phyloP scores from a whole-genome alignment of 805 yeast species.

The Candida patagonica region DNA sequence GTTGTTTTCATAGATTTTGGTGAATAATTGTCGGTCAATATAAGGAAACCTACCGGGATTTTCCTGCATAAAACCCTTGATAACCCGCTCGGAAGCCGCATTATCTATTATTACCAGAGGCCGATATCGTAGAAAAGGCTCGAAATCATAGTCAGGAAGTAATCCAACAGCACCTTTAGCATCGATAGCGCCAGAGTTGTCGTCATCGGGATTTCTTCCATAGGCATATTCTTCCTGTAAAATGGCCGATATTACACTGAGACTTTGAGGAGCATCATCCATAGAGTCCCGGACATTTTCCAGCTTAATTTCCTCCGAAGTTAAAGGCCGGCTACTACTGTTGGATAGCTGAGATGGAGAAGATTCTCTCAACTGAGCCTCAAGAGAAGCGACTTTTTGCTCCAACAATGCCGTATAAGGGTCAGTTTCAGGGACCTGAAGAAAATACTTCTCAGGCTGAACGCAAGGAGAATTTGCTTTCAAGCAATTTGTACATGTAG shows the following conservation, averaged over 20 bases:
- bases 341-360: not conserved
- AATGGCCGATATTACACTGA: conserved; percentile 22
- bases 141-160: conserved; percentile 16
- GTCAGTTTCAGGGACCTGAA: conserved; percentile 38
- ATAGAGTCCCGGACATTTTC: conserved; percentile 14
- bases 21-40: conserved; percentile 14
- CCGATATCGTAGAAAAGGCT: conserved; percentile 12
- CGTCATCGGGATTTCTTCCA: conserved; percentile 8
- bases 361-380: conserved; percentile 25
- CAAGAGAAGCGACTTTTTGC: conserved; percentile 43
- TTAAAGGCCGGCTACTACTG: conserved; percentile 13
- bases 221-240: conserved; percentile 19
- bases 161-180: conserved; percentile 9
- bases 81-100: conserved; percentile 11
- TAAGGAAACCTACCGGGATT: conserved; percentile 16
- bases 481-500: conserved; percentile 57
- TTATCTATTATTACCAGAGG: conserved; percentile 14
- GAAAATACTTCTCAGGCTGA: conserved; percentile 53
- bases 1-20: conserved; percentile 13
- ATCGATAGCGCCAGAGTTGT: not conserved
- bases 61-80: conserved; percentile 10
- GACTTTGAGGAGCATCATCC: conserved; percentile 19
- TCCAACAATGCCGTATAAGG: conserved; percentile 52
- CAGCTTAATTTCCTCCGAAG: conserved; percentile 2
- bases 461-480: conserved; percentile 54